Conservation (phyloP, 306 rosid genomes). For the Senna tora region DNA sequence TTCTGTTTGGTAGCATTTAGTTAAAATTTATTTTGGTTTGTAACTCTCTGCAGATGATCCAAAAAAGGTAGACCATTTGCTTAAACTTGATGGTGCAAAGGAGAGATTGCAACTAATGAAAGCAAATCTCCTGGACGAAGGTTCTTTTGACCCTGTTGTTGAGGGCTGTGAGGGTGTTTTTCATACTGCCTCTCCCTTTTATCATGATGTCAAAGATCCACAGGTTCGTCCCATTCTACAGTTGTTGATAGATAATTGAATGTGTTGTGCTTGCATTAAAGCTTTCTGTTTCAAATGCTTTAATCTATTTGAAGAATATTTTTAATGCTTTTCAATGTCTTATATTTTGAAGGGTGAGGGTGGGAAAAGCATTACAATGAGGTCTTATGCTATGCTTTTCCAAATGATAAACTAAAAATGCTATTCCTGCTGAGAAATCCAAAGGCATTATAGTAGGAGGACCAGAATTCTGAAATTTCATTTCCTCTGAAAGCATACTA, state of each 20-base stretch:
- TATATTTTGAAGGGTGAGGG: neutral
- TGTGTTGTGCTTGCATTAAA: neutral
- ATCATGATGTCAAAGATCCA: conserved; percentile 14
- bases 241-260: conserved; percentile 3
- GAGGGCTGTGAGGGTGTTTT: conserved; percentile 26
- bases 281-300: neutral
- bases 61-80: conserved; percentile 18
- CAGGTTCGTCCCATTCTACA: conserved; percentile 1
- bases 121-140: conserved; percentile 24
- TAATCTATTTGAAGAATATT: neutral
- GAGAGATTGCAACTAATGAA: conserved; percentile 19
- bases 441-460: neutral
- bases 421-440: neutral
- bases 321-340: neutral
- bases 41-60: conserved; percentile 19
- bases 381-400: neutral
- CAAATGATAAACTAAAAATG: neutral
- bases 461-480: neutral
- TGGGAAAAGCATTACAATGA: neutral
- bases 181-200: conserved; percentile 25
- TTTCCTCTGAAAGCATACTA: neutral
- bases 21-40: neutral
- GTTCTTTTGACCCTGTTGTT: conserved; percentile 14
- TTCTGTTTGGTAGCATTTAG: neutral
- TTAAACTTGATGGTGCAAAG: conserved; percentile 23